Evolutionary conservation across 163 green algal species (phyloP).

Genomic region (Chlorella variabilis): DNA sequence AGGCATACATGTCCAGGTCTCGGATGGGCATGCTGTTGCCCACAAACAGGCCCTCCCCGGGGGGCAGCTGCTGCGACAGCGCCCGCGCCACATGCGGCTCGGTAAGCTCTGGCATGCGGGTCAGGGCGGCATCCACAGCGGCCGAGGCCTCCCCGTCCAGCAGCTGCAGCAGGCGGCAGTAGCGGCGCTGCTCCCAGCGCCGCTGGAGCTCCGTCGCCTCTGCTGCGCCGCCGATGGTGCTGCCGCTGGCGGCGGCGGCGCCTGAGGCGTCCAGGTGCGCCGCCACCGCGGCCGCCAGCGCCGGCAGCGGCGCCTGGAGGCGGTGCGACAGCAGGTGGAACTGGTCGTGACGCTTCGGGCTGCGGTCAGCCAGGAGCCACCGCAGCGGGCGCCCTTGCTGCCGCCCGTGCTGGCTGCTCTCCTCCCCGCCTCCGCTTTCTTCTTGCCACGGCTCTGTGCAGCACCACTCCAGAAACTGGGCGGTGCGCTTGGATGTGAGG

Average conservation of each 20-base stretch:
- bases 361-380: conserved; percentile 66
- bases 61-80: conserved; percentile 73
- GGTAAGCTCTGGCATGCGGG: conserved; percentile 51
- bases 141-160: conserved; percentile 47
- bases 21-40: conserved; percentile 99
- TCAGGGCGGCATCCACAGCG: conserved; percentile 49
- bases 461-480: conserved; percentile 82
- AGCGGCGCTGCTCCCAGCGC: conserved; percentile 21
- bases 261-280: not conserved
- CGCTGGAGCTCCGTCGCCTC: not conserved
- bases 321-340: conserved; percentile 69
- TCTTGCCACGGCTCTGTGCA: too few relatives aligned
- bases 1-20: conserved; percentile 95
- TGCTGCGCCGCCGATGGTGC: not conserved
- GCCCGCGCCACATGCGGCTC: conserved; percentile 85
- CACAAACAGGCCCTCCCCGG: conserved; percentile 86
- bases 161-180: conserved; percentile 44
- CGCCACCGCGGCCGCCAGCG: conserved; percentile 29
- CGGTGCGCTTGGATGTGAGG: conserved; percentile 89
- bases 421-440: too few relatives aligned
- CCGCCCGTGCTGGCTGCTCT: conserved; percentile 26
- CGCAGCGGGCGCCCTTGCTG: conserved; percentile 18
- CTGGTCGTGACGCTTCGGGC: conserved; percentile 62
- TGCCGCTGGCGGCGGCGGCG: not conserved
- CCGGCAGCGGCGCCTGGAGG: conserved; percentile 49